Evolutionary conservation across 352 stramenopile genomes (phyloP).

Genomic region (Plasmopara muralis): DNA sequence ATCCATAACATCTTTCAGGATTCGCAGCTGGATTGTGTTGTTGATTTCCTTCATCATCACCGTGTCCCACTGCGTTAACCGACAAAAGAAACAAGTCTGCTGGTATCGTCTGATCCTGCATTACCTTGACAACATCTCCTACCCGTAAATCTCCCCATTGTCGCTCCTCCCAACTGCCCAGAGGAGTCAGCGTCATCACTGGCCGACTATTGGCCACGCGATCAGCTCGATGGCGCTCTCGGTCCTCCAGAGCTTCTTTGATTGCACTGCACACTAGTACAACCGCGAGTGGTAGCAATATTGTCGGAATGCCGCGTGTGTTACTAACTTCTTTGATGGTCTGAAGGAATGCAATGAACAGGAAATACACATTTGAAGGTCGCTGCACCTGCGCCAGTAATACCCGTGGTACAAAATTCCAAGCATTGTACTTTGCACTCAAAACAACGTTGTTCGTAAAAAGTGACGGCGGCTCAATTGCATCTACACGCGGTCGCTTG

Average conservation of each 20-base stretch:
- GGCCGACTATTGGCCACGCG: constrained; percentile 58
- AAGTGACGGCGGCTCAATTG: constrained; percentile 19
- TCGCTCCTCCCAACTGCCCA: constrained; percentile 39
- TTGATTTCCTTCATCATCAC: constrained; percentile 21
- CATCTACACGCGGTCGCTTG: constrained; percentile 11
- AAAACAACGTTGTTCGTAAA: constrained; percentile 69
- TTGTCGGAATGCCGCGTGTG: constrained; percentile 77
- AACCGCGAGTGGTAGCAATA: constrained; percentile 61
- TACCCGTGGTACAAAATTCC: constrained; percentile 70
- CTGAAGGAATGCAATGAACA: constrained; percentile 82
- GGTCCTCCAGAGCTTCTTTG: constrained; percentile 79
- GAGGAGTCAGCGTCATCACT: constrained; percentile 39
- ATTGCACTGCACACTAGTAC: constrained; percentile 79
- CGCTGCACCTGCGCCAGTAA: constrained; percentile 65
- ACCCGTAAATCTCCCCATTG: constrained; percentile 67
- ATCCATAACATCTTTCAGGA: too few relatives aligned
- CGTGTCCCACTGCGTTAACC: constrained; percentile 44
- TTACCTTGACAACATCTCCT: constrained; percentile 77
- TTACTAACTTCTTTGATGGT: constrained; percentile 81
- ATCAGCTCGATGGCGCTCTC: constrained; percentile 71
- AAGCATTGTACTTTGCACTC: constrained; percentile 76
- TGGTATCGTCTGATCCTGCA: constrained; percentile 54
- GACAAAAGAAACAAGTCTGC: constrained; percentile 69
- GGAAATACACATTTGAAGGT: constrained; percentile 82
- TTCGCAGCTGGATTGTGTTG: not conserved